Conservation (phyloP, 1,284 basidiomycete species). For the Tylopilus sp. region DNA sequence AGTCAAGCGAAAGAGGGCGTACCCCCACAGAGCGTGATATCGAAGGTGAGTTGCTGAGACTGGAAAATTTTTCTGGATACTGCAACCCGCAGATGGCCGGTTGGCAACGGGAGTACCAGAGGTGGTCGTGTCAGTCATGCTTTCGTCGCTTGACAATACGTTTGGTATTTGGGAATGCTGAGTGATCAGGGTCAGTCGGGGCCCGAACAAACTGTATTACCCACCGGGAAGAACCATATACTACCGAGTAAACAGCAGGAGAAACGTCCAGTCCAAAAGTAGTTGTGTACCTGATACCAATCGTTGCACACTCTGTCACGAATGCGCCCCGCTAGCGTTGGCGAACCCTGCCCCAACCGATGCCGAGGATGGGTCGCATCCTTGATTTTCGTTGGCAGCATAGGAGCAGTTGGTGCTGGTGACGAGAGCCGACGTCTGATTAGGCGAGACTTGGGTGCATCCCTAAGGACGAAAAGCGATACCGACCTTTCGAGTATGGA, state of each 20-base stretch:
- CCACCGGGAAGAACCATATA: slow-evolving; percentile 72
- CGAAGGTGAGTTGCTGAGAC: slow-evolving; percentile 65
- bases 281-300: slow-evolving; percentile 56
- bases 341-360: slow-evolving; percentile 69
- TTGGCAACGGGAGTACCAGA: slow-evolving; percentile 68
- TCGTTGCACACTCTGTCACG: slow-evolving; percentile 64
- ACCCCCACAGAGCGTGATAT: slow-evolving; percentile 71
- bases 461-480: slow-evolving; percentile 38
- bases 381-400: slow-evolving; percentile 52
- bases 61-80: slow-evolving; percentile 59
- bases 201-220: slow-evolving; percentile 17
- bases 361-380: slow-evolving; percentile 55
- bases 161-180: slow-evolving; percentile 57
- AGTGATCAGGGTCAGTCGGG: slow-evolving; percentile 4
- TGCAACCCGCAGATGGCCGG: slow-evolving; percentile 60
- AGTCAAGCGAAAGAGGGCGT: slow-evolving; percentile 6
- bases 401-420: slow-evolving; percentile 61
- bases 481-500: background rate
- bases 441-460: slow-evolving; percentile 49
- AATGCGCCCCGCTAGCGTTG: slow-evolving; percentile 61
- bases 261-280: background rate
- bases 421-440: slow-evolving; percentile 50
- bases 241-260: slow-evolving; percentile 37
- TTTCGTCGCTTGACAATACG: slow-evolving; percentile 49
- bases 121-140: slow-evolving; percentile 56